Conservation (phyloP, 805 yeast genomes). For the Wickerhamiella galacta region DNA sequence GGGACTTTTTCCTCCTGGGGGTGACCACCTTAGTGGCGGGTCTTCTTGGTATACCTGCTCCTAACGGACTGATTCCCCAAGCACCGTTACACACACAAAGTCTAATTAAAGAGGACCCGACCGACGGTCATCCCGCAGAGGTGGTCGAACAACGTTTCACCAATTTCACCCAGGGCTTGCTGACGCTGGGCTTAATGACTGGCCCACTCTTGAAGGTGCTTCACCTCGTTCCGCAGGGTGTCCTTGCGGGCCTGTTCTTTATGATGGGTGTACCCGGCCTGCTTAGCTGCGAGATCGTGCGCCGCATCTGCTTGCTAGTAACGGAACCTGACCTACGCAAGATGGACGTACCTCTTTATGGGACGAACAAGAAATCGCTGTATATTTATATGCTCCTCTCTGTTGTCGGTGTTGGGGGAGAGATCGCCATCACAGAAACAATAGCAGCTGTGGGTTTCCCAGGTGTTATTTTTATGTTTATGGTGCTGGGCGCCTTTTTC, state of each 20-base stretch:
- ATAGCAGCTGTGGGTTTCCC: conserved; percentile 93
- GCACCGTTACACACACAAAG: conserved; percentile 87
- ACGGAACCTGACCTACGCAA: conserved; percentile 35
- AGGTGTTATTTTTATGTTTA: conserved; percentile 51
- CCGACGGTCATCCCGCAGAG: conserved; percentile 12
- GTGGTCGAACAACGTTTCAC: conserved; percentile 86
- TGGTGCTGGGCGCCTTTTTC: conserved; percentile 46
- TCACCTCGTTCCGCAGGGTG: conserved; percentile 82
- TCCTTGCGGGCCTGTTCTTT: conserved; percentile 80
- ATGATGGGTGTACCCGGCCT: conserved; percentile 81
- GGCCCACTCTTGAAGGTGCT: conserved; percentile 70
- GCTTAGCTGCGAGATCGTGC: conserved; percentile 45
- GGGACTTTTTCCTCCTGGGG: conserved; percentile 77
- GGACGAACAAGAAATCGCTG: conserved; percentile 25
- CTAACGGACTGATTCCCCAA: conserved; percentile 92
- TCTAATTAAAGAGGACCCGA: conserved; percentile 24
- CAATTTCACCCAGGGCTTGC: conserved; percentile 67
- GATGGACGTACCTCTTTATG: conserved; percentile 20
- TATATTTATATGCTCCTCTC: conserved; percentile 41
- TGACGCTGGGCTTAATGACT: conserved; percentile 77
- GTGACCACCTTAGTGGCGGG: conserved; percentile 79
- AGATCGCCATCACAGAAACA: conserved; percentile 72
- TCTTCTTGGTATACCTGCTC: conserved; percentile 80
- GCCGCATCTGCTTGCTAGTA: conserved; percentile 43
- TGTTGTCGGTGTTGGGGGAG: conserved; percentile 54